phyloP scores from a whole-genome alignment of 352 stramenopile species.

The Globisporangium nodosum region DNA sequence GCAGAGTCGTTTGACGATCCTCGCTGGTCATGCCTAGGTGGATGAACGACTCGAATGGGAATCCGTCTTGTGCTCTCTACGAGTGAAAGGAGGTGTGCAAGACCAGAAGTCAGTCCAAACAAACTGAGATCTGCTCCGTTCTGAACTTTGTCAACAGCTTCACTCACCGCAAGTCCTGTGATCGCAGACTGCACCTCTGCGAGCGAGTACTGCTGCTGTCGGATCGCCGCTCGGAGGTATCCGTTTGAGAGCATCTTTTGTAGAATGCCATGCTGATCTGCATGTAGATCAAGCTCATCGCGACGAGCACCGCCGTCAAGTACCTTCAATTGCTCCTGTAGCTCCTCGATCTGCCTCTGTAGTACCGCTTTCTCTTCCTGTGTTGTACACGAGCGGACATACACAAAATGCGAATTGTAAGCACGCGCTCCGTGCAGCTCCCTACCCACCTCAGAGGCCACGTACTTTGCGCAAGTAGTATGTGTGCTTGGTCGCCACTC shows the following conservation, averaged over 20 bases:
- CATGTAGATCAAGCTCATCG: constrained; percentile 12
- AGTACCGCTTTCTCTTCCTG: constrained; percentile 42
- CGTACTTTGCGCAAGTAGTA: neutral
- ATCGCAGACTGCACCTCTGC: neutral
- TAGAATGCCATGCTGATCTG: neutral
- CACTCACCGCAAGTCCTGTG: neutral
- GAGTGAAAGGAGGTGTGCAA: neutral
- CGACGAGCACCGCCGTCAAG: constrained; percentile 15
- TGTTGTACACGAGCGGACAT: neutral
- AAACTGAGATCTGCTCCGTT: neutral
- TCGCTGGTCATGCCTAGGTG: neutral
- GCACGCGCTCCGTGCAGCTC: too few species aligned
- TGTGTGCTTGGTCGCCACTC: neutral
- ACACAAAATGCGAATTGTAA: too few species aligned
- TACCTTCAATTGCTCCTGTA: constrained; percentile 21
- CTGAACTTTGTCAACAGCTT: neutral
- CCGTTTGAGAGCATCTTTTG: neutral
- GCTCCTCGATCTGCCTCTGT: constrained; percentile 21
- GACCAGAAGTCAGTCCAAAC: neutral
- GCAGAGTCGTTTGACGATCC: neutral
- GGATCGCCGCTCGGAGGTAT: neutral
- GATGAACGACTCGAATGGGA: neutral
- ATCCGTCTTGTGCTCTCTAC: constrained; percentile 6
- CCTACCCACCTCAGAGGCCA: neutral
- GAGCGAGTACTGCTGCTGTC: neutral